Evolutionary conservation across 345 rosid genomes (phyloP).

Genomic region (Sonneratia alba): DNA sequence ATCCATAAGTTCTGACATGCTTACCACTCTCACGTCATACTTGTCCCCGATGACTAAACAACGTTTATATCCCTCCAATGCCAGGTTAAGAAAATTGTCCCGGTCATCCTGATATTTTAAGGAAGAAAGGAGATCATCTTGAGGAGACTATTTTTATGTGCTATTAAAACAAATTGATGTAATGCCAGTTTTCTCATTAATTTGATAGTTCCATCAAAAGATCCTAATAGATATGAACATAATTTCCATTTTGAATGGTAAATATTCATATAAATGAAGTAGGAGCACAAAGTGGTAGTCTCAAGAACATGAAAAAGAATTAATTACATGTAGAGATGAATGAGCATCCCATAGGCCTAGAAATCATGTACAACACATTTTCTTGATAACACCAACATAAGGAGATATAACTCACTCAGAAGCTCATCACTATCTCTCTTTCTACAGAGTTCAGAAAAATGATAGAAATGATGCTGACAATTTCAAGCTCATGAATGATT

Average conservation of each 20-base stretch:
- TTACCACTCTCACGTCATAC: conserved; percentile 93
- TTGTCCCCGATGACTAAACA: conserved; percentile 84
- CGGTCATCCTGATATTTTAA: conserved; percentile 61
- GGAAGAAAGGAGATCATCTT: background rate
- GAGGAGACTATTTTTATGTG: background rate
- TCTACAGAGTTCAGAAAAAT: background rate
- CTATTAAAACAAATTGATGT: background rate
- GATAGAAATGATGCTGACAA: background rate
- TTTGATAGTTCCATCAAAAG: background rate
- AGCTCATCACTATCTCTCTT: background rate
- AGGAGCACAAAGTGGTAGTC: background rate
- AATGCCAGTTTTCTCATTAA: background rate
- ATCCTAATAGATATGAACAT: background rate
- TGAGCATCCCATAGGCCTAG: background rate
- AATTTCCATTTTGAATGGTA: background rate
- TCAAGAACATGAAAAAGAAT: background rate
- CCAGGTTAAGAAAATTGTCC: conserved; percentile 77
- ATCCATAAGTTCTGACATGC: conserved; percentile 6
- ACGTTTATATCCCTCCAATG: conserved; percentile 83
- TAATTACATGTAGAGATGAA: background rate
- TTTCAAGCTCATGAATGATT: conserved; percentile 3
- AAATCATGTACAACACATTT: background rate
- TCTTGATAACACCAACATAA: background rate
- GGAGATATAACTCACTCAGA: background rate
- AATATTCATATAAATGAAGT: background rate